Evolutionary conservation across 2,329 filamentous ascomycete genomes (phyloP).

Genomic region (Alternaria brassicicola): DNA sequence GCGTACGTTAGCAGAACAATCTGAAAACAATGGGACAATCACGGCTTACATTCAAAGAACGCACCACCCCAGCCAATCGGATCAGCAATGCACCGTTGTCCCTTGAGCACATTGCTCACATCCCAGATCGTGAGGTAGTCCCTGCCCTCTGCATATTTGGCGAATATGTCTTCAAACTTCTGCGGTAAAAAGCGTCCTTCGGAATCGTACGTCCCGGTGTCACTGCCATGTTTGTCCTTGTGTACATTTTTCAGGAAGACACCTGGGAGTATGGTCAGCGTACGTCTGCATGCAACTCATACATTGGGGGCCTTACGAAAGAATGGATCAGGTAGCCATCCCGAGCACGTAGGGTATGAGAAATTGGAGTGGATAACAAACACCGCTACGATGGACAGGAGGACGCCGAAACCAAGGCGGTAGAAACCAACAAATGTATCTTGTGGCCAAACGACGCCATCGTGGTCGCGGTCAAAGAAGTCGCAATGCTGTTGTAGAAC

Average conservation of each 20-base stretch:
- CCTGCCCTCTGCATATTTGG: slow-evolving; percentile 52
- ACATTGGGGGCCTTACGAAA: slow-evolving; percentile 35
- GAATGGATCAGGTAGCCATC: slow-evolving; percentile 53
- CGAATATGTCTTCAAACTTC: slow-evolving; percentile 57
- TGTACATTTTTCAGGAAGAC: slow-evolving; percentile 51
- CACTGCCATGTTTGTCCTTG: slow-evolving; percentile 53
- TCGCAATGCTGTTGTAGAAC: slow-evolving; percentile 55
- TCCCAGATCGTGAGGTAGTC: slow-evolving; percentile 51
- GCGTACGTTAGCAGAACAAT: neutral
- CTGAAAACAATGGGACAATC: neutral
- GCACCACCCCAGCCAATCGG: slow-evolving; percentile 55
- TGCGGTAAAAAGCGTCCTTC: slow-evolving; percentile 56
- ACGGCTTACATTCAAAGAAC: slow-evolving; percentile 51
- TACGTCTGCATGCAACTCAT: neutral
- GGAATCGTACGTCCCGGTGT: slow-evolving; percentile 52
- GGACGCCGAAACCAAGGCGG: slow-evolving; percentile 53
- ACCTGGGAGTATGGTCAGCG: neutral
- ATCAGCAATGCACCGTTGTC: slow-evolving; percentile 51
- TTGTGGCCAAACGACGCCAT: slow-evolving; percentile 59
- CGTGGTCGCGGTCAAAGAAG: slow-evolving; percentile 61
- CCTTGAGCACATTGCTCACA: slow-evolving; percentile 47
- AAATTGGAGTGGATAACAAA: slow-evolving; percentile 58
- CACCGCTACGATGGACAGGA: slow-evolving; percentile 53
- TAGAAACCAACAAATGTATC: slow-evolving; percentile 59
- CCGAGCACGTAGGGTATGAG: slow-evolving; percentile 55